These are phyloP conservation scores for Teunomyces pallodes DNA, from an alignment of 805 yeast genomes.

Conservation along the genomic window DNA sequence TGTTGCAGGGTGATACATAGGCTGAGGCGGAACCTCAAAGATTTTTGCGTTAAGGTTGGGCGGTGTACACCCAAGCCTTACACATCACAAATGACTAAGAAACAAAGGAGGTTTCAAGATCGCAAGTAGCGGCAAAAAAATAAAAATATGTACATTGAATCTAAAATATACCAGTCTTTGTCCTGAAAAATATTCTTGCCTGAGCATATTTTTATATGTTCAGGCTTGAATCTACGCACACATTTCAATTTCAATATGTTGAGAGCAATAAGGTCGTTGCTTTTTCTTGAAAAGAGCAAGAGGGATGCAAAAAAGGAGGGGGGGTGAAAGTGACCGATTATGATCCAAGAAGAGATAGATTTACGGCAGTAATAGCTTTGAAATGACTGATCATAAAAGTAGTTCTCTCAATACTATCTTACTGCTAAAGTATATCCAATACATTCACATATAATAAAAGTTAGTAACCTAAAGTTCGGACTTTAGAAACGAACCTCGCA, in stretches of 20 bases:
- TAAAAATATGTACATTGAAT: neutral
- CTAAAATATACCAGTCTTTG: neutral
- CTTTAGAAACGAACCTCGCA: neutral
- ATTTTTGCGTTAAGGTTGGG: neutral
- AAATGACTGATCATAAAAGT: no score
- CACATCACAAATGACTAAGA: neutral
- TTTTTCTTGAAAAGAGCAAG: neutral
- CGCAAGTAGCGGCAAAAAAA: neutral
- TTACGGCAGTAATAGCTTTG: neutral
- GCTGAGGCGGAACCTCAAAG: neutral
- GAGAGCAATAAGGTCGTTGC: neutral
- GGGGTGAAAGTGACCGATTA: neutral
- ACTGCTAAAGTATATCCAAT: neutral
- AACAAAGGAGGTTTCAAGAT: slow-evolving; percentile 5
- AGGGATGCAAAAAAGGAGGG: slow-evolving; percentile 1
- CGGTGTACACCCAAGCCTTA: neutral
- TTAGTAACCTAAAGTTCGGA: neutral
- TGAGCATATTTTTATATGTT: neutral
- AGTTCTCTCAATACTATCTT: no score
- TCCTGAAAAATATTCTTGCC: slow-evolving; percentile 1
- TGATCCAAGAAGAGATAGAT: neutral
- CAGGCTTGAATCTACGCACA: neutral
- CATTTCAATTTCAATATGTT: neutral
- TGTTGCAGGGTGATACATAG: neutral
- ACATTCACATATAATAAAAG: neutral